Evolutionary conservation across 345 rosid genomes (phyloP).

Genomic region (Populus nigra): DNA sequence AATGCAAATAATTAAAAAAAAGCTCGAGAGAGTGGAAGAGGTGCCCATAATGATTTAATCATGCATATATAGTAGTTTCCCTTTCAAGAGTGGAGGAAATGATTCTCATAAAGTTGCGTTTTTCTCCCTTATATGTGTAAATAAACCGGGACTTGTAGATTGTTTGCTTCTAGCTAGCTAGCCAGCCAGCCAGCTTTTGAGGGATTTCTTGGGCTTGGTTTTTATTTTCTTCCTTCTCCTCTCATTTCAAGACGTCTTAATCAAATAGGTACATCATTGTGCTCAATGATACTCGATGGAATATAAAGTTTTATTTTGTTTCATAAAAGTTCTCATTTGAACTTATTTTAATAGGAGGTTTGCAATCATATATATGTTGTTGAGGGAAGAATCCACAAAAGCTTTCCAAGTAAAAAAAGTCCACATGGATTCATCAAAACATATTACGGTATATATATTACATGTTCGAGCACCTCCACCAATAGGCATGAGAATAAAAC

Average conservation of each 20-base stretch:
- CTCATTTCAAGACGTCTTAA: conserved; percentile 32
- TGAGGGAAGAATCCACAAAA: conserved; percentile 14
- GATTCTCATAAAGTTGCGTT: background rate
- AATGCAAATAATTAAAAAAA: background rate
- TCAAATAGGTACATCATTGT: conserved; percentile 39
- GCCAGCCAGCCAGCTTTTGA: background rate
- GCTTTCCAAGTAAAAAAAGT: conserved; percentile 10
- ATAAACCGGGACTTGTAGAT: conserved; percentile 7
- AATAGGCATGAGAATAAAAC: background rate
- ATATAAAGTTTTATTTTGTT: conserved; percentile 28
- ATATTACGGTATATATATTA: background rate
- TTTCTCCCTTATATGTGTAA: background rate
- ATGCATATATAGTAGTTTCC: background rate
- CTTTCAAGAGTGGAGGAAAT: conserved; percentile 3
- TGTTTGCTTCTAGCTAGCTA: background rate
- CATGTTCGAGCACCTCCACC: background rate
- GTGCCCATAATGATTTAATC: conserved; percentile 38
- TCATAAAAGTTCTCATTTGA: conserved; percentile 46
- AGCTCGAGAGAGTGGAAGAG: conserved; percentile 20
- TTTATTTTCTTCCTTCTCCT: background rate
- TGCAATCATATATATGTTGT: conserved; percentile 33
- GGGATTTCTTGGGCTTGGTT: background rate
- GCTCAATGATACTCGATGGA: conserved; percentile 41
- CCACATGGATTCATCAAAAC: background rate
- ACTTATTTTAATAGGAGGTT: conserved; percentile 29